These are phyloP conservation scores for Zygosaccharomyces rouxii DNA, from an alignment of 805 yeast species.

Conservation along the genomic window DNA sequence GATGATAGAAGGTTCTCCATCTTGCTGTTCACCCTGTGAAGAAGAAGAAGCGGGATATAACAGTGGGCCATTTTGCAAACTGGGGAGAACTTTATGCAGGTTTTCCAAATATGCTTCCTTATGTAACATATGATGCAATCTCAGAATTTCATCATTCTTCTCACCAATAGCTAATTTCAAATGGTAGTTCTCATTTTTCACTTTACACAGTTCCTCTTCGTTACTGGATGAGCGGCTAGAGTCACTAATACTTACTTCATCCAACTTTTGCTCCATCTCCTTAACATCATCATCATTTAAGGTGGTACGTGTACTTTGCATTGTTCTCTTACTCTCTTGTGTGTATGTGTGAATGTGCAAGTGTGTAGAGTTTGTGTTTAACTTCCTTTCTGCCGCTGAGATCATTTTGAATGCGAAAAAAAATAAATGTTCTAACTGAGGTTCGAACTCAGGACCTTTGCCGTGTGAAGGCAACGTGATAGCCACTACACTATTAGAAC, in stretches of 20 bases:
- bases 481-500: conserved; percentile 39
- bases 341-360: not conserved
- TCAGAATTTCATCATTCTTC: conserved; percentile 19
- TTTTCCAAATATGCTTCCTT: conserved; percentile 7
- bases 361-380: not conserved
- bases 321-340: not conserved
- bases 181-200: conserved; percentile 25
- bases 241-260: conserved; percentile 2
- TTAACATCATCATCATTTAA: conserved; percentile 8
- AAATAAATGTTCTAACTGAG: conserved; percentile 34
- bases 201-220: conserved; percentile 13
- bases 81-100: conserved; percentile 4
- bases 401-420: conserved; percentile 4
- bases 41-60: not conserved
- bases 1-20: conserved; percentile 1
- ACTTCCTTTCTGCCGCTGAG: not conserved
- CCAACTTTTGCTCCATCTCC: conserved; percentile 7
- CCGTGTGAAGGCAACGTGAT: conserved; percentile 41
- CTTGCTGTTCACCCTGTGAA: not conserved
- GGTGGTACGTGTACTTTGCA: not conserved
- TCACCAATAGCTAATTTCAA: conserved; percentile 22
- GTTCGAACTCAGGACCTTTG: conserved; percentile 40
- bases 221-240: conserved; percentile 8
- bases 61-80: conserved; percentile 1
- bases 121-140: conserved; percentile 9